Evolutionary conservation across 495 filamentous ascomycete genomes (phyloP).

Genomic region (Penicillium daleae): DNA sequence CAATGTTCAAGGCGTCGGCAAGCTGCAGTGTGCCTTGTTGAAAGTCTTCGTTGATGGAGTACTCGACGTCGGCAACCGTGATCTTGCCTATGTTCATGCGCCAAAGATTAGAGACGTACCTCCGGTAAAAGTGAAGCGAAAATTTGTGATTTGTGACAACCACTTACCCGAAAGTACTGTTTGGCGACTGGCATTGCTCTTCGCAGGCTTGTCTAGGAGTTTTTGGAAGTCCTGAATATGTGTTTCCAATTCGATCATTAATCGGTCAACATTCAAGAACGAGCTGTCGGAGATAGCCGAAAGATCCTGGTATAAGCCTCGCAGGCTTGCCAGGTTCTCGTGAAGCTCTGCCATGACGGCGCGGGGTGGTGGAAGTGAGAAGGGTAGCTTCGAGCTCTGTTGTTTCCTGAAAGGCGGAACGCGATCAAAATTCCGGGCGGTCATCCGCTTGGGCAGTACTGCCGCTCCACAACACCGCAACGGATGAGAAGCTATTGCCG

Average conservation of each 20-base stretch:
- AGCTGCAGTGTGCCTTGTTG: constrained; percentile 75
- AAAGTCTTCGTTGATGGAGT: constrained; percentile 84
- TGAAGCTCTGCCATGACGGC: constrained; percentile 56
- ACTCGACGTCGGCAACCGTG: constrained; percentile 69
- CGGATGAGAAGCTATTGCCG: neutral
- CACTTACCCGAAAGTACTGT: constrained; percentile 57
- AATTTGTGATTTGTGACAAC: neutral
- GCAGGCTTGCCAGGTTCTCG: constrained; percentile 67
- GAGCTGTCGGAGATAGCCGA: constrained; percentile 64
- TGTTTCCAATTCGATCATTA: constrained; percentile 68
- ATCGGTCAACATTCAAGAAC: constrained; percentile 62
- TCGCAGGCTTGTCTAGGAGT: constrained; percentile 74
- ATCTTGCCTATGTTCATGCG: constrained; percentile 63
- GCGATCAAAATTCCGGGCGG: constrained; percentile 48
- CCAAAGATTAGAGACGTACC: constrained; percentile 37
- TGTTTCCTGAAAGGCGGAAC: constrained; percentile 47
- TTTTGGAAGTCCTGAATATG: constrained; percentile 73
- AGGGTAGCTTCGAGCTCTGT: constrained; percentile 35
- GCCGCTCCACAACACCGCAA: constrained; percentile 28
- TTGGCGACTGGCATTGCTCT: constrained; percentile 69
- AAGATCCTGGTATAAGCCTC: constrained; percentile 79
- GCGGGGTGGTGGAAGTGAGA: constrained; percentile 24
- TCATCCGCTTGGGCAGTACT: constrained; percentile 22
- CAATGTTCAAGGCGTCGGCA: constrained; percentile 84
- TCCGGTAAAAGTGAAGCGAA: neutral